A percentile compares a stretch with the other conserved stretches of the same genome.
phyloP scores from a whole-genome alignment of 495 filamentous ascomycete genomes.

The Trichoderma asperelloides region DNA sequence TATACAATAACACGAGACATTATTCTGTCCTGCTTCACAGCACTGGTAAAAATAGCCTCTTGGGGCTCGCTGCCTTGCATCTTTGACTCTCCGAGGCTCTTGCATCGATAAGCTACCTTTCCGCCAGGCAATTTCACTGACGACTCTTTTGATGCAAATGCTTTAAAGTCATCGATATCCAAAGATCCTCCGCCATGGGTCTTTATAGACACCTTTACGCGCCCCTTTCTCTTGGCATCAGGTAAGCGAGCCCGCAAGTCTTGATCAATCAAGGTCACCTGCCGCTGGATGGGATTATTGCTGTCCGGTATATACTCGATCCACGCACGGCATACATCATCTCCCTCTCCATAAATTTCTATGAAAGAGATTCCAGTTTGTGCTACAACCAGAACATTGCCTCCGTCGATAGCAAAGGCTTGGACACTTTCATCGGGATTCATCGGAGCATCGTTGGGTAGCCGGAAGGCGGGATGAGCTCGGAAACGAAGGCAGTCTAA shows the following conservation, averaged over 20 bases:
- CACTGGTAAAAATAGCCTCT: slow-evolving; percentile 66
- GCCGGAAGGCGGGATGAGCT: slow-evolving; percentile 80
- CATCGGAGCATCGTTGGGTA: slow-evolving; percentile 63
- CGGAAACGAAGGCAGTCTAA: slow-evolving; percentile 82
- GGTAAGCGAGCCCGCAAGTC: slow-evolving; percentile 64
- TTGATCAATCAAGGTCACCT: slow-evolving; percentile 62
- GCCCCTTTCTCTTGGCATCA: slow-evolving; percentile 60
- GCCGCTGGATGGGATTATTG: slow-evolving; percentile 51
- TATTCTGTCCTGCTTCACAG: slow-evolving; percentile 60
- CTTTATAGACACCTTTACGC: slow-evolving; percentile 61
- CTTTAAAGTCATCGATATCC: slow-evolving; percentile 62
- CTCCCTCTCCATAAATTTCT: slow-evolving; percentile 69
- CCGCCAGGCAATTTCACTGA: slow-evolving; percentile 55
- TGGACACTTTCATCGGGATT: slow-evolving; percentile 71
- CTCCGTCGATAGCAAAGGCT: slow-evolving; percentile 77
- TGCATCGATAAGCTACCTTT: slow-evolving; percentile 66
- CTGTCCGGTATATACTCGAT: slow-evolving; percentile 63
- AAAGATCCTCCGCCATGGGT: slow-evolving; percentile 64
- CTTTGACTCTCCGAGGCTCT: slow-evolving; percentile 63
- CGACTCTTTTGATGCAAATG: slow-evolving; percentile 59
- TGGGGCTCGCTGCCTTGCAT: slow-evolving; percentile 63
- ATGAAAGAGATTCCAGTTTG: slow-evolving; percentile 71
- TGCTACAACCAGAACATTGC: slow-evolving; percentile 71
- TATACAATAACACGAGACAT: slow-evolving; percentile 69
- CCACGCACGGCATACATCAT: slow-evolving; percentile 65